Conservation (phyloP, 1,139 yeast species). For the Kazachstania sp. region DNA sequence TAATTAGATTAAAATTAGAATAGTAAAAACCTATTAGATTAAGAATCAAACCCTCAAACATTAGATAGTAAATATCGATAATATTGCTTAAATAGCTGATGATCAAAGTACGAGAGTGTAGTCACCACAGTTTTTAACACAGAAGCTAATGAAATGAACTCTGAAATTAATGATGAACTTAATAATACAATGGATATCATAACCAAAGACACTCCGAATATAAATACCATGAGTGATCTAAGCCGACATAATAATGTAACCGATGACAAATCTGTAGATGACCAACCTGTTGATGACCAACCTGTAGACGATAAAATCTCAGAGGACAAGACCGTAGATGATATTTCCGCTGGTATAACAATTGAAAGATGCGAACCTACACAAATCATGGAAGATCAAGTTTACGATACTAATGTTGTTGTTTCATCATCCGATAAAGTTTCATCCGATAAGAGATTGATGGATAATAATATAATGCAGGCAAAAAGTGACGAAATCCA, state of each 20-base stretch:
- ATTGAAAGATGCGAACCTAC: background rate
- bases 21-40: no score
- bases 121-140: background rate
- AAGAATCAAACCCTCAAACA: no score
- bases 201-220: background rate
- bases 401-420: background rate
- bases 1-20: no score
- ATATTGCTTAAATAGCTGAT: no score
- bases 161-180: background rate
- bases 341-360: background rate
- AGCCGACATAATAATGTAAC: no score
- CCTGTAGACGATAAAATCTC: no score
- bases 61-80: no score
- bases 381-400: background rate
- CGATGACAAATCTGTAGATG: no score
- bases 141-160: background rate
- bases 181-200: background rate
- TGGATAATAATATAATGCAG: background rate
- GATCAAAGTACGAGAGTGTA: background rate
- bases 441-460: background rate
- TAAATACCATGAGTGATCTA: constrained; percentile 8
- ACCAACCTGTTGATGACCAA: no score
- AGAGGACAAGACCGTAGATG: background rate
- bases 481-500: background rate
- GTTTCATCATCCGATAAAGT: background rate